Evolutionary conservation across 257 asterid genomes (phyloP).

Genomic region (Mentha longifolia): DNA sequence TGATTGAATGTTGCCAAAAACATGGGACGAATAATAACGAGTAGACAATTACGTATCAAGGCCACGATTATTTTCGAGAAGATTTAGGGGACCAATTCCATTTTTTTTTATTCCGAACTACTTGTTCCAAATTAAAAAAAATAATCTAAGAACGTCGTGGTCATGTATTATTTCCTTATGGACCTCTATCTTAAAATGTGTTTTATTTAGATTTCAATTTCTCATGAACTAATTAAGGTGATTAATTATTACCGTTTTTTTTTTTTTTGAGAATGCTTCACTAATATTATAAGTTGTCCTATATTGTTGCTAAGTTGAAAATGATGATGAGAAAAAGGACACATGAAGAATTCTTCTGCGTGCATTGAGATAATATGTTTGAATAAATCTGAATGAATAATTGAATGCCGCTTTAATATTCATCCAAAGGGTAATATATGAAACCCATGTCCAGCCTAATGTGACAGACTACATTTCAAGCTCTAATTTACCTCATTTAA

Average conservation of each 20-base stretch:
- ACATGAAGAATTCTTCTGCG: not conserved
- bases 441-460: slow-evolving; percentile 17
- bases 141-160: too few species aligned
- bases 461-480: slow-evolving; percentile 23
- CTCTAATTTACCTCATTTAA: not conserved
- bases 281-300: not conserved
- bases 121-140: too few species aligned
- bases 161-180: too few species aligned
- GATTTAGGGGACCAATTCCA: not conserved
- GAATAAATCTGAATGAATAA: slow-evolving; percentile 3
- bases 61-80: not conserved
- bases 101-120: too few species aligned
- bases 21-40: not conserved
- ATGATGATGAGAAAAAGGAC: slow-evolving; percentile 19
- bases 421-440: slow-evolving; percentile 19
- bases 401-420: slow-evolving; percentile 21
- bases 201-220: too few species aligned
- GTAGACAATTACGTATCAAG: not conserved
- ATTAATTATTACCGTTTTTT: too few species aligned
- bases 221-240: too few species aligned
- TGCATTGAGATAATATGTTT: not conserved
- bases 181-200: too few species aligned
- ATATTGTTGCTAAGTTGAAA: slow-evolving; percentile 1
- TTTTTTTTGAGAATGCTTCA: not conserved
- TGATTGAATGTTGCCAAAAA: not conserved